Percentiles rank a stretch among this genome's conserved stretches.
phyloP scores from a whole-genome alignment of 2,329 filamentous ascomycete genomes.

The Arthrobotrys sinensis region DNA sequence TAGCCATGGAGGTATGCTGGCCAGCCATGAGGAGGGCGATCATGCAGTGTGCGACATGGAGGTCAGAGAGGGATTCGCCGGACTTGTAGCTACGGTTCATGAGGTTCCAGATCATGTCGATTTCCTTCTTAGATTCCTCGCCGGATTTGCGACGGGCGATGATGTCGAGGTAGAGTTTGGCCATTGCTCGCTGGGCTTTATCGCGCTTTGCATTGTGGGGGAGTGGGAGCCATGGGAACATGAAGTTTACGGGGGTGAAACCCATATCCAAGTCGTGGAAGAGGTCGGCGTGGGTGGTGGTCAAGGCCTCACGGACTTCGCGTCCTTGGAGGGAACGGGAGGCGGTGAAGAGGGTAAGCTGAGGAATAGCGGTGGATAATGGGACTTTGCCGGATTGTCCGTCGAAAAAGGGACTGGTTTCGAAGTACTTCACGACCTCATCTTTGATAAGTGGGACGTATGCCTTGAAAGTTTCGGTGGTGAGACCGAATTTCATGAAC shows the following conservation, averaged over 20 bases:
- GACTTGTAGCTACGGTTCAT: constrained; percentile 85
- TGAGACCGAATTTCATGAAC: constrained; percentile 87
- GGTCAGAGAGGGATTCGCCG: constrained; percentile 78
- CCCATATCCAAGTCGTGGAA: constrained; percentile 87
- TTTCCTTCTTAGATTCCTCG: constrained; percentile 70
- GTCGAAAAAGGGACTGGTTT: constrained; percentile 73
- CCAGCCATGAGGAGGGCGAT: constrained; percentile 88
- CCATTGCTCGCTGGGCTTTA: constrained; percentile 79
- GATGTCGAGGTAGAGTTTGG: constrained; percentile 79
- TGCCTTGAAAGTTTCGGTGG: constrained; percentile 79
- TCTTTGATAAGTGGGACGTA: constrained; percentile 81
- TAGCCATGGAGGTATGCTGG: constrained; percentile 84
- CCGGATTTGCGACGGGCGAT: constrained; percentile 74
- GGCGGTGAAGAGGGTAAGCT: constrained; percentile 87
- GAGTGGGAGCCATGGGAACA: constrained; percentile 83
- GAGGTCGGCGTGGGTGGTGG: constrained; percentile 79
- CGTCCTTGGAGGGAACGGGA: constrained; percentile 81
- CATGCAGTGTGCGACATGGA: constrained; percentile 87
- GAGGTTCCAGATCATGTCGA: constrained; percentile 84
- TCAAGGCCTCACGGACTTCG: constrained; percentile 80
- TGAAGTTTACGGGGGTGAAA: constrained; percentile 85
- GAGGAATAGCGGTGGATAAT: constrained; percentile 78
- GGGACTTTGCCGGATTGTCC: constrained; percentile 75
- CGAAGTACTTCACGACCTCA: constrained; percentile 78
- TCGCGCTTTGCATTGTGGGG: constrained; percentile 83